Evolutionary conservation across 148 eudicot species (phyloP).

Genomic region (Nyssa sinensis): DNA sequence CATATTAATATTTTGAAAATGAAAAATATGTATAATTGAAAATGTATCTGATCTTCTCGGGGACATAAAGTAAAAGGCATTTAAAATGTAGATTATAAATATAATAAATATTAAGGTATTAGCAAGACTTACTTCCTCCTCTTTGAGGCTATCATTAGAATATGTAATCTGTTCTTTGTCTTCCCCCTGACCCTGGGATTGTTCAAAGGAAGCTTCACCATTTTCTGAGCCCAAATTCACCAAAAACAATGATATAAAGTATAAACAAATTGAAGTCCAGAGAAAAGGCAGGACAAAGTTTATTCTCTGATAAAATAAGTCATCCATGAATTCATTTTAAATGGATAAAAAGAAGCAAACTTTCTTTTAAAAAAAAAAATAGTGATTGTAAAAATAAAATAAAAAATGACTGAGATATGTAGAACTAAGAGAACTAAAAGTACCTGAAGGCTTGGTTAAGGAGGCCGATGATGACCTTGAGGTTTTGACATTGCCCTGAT

Average conservation of each 20-base stretch:
- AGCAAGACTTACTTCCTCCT: conserved; percentile 43
- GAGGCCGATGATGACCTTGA: conserved; percentile 38
- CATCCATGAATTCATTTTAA: too few species aligned
- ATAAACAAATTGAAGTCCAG: background rate
- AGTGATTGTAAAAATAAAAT: background rate
- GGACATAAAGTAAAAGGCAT: background rate
- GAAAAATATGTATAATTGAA: background rate
- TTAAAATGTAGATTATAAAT: background rate
- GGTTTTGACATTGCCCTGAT: conserved; percentile 57
- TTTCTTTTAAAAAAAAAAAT: too few species aligned
- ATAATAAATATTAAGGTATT: conserved; percentile 1
- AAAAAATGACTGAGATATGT: background rate
- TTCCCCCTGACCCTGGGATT: conserved; percentile 36
- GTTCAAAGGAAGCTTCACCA: conserved; percentile 44
- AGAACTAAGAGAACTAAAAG: background rate
- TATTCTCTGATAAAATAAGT: background rate
- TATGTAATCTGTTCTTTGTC: conserved; percentile 40
- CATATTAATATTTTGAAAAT: too few species aligned
- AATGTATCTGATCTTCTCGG: background rate
- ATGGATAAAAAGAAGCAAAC: too few species aligned
- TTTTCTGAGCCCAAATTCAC: conserved; percentile 41
- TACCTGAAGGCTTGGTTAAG: conserved; percentile 54
- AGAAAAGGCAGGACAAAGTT: background rate
- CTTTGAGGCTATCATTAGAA: conserved; percentile 40
- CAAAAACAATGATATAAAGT: conserved; percentile 11